Percentiles rank a stretch among this genome's conserved stretches.
Conservation (phyloP, 768 basidiomycete species). For the Leccinellum rugosiceps region DNA sequence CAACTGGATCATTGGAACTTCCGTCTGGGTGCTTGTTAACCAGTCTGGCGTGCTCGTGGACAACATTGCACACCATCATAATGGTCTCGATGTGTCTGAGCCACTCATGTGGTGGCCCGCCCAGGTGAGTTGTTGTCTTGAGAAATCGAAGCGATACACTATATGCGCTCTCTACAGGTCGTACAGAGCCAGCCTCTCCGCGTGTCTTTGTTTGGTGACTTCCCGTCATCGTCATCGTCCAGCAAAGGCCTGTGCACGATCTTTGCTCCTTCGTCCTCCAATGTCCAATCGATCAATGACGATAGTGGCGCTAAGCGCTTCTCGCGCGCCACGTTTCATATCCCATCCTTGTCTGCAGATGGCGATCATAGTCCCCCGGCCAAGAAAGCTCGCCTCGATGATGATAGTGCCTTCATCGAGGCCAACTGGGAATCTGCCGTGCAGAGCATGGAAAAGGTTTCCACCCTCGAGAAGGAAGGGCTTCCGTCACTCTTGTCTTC, state of each 20-base stretch:
- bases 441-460: conserved; percentile 40
- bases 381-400: conserved; percentile 45
- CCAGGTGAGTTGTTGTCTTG: conserved; percentile 41
- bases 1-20: conserved; percentile 32
- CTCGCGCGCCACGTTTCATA: conserved; percentile 35
- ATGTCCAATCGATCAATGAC: conserved; percentile 39
- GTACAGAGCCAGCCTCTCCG: conserved; percentile 28
- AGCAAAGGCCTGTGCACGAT: conserved; percentile 26
- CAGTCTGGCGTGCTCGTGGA: conserved; percentile 35
- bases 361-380: conserved; percentile 33
- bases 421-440: conserved; percentile 49
- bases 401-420: conserved; percentile 25
- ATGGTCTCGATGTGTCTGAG: conserved; percentile 16
- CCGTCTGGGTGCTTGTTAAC: conserved; percentile 55
- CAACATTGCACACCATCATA: conserved; percentile 22
- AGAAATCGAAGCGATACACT: background rate
- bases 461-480: conserved; percentile 45
- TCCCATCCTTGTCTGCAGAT: conserved; percentile 6
- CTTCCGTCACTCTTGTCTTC: conserved; percentile 41
- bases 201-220: conserved; percentile 32
- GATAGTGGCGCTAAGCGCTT: conserved; percentile 42
- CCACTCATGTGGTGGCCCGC: conserved; percentile 68
- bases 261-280: conserved; percentile 34
- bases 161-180: conserved; percentile 13
- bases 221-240: conserved; percentile 24